Evolutionary conservation across 352 stramenopile species (phyloP).

Genomic region (Globisporangium echinulatum): DNA sequence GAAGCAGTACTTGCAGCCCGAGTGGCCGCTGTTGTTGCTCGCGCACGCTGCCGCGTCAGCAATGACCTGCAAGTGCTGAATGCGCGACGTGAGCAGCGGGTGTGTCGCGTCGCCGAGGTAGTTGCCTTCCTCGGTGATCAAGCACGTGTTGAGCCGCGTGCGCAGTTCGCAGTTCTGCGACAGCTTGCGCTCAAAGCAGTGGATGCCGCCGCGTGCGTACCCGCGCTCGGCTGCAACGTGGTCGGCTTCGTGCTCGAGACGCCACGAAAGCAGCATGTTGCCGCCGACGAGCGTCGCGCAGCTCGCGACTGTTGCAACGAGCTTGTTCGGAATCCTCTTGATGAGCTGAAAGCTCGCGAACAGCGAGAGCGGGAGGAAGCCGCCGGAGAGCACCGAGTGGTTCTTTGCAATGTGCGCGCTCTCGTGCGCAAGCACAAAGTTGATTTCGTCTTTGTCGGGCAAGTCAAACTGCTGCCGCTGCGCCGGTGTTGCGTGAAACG

Average conservation of each 20-base stretch:
- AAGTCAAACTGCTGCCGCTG: conserved; percentile 48
- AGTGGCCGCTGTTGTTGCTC: neutral
- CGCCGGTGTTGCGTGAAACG: conserved; percentile 50
- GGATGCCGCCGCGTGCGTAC: conserved; percentile 60
- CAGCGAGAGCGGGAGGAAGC: conserved; percentile 56
- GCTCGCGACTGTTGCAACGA: conserved; percentile 44
- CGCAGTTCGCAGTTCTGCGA: conserved; percentile 70
- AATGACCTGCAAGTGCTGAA: conserved; percentile 55
- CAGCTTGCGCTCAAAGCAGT: conserved; percentile 71
- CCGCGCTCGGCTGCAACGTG: conserved; percentile 62
- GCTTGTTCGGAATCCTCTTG: conserved; percentile 71
- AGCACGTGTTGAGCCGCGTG: conserved; percentile 40
- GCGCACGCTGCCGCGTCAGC: conserved; percentile 11
- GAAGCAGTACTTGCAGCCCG: conserved; percentile 14
- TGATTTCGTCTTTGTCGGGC: conserved; percentile 63
- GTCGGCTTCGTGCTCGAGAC: conserved; percentile 74
- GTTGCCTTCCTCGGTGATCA: conserved; percentile 77
- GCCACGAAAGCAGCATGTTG: conserved; percentile 73
- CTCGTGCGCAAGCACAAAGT: conserved; percentile 82
- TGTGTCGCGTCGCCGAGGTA: conserved; percentile 78
- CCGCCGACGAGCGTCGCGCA: conserved; percentile 34
- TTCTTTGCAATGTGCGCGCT: conserved; percentile 80
- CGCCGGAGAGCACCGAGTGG: conserved; percentile 57
- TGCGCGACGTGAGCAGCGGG: conserved; percentile 66
- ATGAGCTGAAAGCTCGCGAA: conserved; percentile 45